Conservation (phyloP, 2,329 filamentous ascomycete species). For the Fusarium odoratissimum region DNA sequence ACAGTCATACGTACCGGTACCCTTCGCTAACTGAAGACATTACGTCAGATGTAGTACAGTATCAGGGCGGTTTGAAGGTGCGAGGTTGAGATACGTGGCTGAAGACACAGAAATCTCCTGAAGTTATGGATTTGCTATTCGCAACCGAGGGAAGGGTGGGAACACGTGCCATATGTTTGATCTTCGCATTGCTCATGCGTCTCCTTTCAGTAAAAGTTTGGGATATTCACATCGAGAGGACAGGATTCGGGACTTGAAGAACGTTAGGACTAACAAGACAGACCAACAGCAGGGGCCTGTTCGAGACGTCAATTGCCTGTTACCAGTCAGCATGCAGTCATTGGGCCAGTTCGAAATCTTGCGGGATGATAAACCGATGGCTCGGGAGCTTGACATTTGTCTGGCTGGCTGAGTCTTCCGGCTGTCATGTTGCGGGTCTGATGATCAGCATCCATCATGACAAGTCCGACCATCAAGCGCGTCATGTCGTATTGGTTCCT, state of each 20-base stretch:
- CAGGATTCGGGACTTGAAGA: background rate
- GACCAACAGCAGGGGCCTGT: background rate
- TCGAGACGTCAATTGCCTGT: background rate
- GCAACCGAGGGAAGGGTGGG: background rate
- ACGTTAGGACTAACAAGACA: background rate
- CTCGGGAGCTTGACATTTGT: constrained; percentile 5
- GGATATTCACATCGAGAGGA: background rate
- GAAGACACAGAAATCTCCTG: background rate
- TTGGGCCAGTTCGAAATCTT: background rate
- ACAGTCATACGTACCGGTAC: background rate
- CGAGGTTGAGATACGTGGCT: background rate
- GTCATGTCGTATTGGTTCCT: background rate
- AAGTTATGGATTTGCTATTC: constrained; percentile 1
- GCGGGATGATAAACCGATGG: background rate
- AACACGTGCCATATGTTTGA: constrained; percentile 11
- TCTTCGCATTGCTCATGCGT: background rate
- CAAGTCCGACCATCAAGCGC: background rate
- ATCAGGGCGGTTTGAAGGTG: background rate
- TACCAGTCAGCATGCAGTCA: background rate
- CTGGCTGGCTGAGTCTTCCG: constrained; percentile 1
- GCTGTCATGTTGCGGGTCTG: constrained; percentile 14
- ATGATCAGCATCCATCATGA: constrained; percentile 26
- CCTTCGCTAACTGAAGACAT: background rate
- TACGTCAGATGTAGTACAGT: background rate
- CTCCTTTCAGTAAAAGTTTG: background rate